These are phyloP conservation scores for Meripilus lineatus DNA, from an alignment of 1,284 basidiomycete genomes.

Conservation along the genomic window DNA sequence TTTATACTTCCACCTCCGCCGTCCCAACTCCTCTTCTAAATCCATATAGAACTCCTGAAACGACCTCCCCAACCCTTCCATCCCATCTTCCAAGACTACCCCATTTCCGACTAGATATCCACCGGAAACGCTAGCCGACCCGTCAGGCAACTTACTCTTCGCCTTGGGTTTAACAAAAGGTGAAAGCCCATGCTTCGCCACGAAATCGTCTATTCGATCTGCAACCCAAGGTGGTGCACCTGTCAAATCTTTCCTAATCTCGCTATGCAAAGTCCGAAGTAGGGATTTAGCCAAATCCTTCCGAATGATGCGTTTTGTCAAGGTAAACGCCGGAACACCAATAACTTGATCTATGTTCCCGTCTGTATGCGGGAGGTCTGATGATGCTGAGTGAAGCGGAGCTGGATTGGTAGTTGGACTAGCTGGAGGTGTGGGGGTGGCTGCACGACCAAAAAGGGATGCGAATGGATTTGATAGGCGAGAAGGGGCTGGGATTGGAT, in stretches of 20 bases:
- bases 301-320: constrained; percentile 46
- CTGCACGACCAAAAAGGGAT: constrained; percentile 53
- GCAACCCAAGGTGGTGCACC: constrained; percentile 57
- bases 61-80: constrained; percentile 49
- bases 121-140: constrained; percentile 2
- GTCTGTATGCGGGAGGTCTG: constrained; percentile 14
- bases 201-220: constrained; percentile 58
- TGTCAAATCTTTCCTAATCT: constrained; percentile 48
- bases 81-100: constrained; percentile 11
- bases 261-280: constrained; percentile 50
- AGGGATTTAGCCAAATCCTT: constrained; percentile 57
- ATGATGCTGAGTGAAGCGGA: constrained; percentile 21
- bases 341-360: constrained; percentile 31
- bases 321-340: constrained; percentile 55
- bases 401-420: constrained; percentile 21
- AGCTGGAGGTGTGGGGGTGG: constrained; percentile 31
- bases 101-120: constrained; percentile 13
- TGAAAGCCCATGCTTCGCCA: constrained; percentile 25
- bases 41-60: constrained; percentile 75
- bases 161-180: constrained; percentile 15
- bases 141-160: constrained; percentile 8
- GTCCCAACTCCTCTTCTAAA: constrained; percentile 48
- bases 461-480: constrained; percentile 62
- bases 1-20: constrained; percentile 17
- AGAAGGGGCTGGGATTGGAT: constrained; percentile 21